A percentile compares a stretch with the other conserved stretches of the same genome.
Conservation (phyloP, 495 filamentous ascomycete genomes). For the Sabuloglossum arenarium region DNA sequence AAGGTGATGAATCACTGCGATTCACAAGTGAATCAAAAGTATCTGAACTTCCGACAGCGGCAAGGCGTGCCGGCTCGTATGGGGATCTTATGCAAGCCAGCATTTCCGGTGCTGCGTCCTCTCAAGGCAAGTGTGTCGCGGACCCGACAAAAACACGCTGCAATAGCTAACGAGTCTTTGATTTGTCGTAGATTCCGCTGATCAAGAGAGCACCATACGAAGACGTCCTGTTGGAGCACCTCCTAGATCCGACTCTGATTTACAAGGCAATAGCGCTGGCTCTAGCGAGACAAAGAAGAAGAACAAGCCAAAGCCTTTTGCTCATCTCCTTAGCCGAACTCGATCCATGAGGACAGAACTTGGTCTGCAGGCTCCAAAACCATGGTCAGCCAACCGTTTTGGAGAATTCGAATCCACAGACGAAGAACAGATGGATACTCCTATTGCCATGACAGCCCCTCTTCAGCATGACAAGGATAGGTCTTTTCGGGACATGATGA, state of each 20-base stretch:
- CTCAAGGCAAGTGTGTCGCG: background rate
- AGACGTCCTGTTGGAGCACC: background rate
- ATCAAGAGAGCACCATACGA: background rate
- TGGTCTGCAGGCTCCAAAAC: conserved; percentile 23
- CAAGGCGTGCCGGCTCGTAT: background rate
- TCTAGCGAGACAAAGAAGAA: conserved; percentile 15
- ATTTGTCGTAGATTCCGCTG: background rate
- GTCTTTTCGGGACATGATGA: conserved; percentile 41
- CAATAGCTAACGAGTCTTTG: background rate
- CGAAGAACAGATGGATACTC: conserved; percentile 12
- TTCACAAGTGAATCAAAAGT: background rate
- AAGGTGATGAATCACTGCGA: background rate
- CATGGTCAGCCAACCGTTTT: conserved; percentile 13
- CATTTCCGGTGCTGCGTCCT: background rate
- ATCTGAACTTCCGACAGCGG: background rate
- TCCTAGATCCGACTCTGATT: background rate
- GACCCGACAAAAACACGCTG: background rate
- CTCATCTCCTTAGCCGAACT: conserved; percentile 39
- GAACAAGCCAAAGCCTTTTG: conserved; percentile 24
- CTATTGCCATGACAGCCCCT: conserved; percentile 33
- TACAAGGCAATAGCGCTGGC: background rate
- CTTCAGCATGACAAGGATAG: conserved; percentile 37
- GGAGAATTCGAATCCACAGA: conserved; percentile 19
- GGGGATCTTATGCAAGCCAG: background rate
- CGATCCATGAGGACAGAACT: conserved; percentile 35